phyloP scores from a whole-genome alignment of 2,329 filamentous ascomycete species.

The Arthrinium puccinioides region DNA sequence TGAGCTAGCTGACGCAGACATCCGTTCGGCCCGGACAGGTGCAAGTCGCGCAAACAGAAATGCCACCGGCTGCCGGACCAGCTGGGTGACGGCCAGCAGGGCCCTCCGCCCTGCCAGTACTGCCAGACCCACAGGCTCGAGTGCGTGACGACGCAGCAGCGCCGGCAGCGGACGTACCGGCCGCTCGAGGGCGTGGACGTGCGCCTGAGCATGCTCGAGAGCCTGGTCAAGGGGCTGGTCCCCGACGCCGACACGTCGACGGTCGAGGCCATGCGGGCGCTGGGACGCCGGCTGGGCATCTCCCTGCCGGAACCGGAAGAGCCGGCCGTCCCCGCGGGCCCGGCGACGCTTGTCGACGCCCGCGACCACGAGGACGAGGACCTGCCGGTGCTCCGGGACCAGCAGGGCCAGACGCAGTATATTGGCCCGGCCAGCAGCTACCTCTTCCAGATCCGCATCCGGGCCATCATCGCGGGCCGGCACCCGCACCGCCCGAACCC shows the following conservation, averaged over 20 bases:
- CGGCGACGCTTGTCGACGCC: neutral
- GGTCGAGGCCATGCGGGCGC: conserved; percentile 29
- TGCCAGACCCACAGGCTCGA: conserved; percentile 31
- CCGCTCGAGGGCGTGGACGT: conserved; percentile 28
- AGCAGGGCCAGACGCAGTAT: conserved; percentile 35
- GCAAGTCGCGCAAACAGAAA: conserved; percentile 38
- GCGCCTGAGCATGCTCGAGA: conserved; percentile 32
- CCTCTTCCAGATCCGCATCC: conserved; percentile 31
- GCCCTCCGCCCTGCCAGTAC: conserved; percentile 31
- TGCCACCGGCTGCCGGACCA: conserved; percentile 26
- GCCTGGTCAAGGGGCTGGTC: conserved; percentile 34
- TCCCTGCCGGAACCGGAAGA: conserved; percentile 23
- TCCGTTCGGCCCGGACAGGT: conserved; percentile 17
- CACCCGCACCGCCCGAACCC: too few relatives aligned
- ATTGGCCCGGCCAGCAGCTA: conserved; percentile 34
- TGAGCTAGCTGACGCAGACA: too few relatives aligned
- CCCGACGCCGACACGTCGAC: conserved; percentile 33
- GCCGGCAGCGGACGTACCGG: conserved; percentile 35
- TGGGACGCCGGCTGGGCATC: conserved; percentile 30
- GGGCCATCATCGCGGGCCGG: conserved; percentile 24
- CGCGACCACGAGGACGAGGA: neutral
- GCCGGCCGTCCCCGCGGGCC: neutral
- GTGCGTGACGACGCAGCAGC: conserved; percentile 34
- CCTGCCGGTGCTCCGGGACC: conserved; percentile 25
- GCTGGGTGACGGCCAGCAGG: conserved; percentile 7